These are phyloP conservation scores for slime mould (Dictyostelium discoideum) DNA, from an alignment of 78 protist species.

Conservation along the genomic window DNA sequence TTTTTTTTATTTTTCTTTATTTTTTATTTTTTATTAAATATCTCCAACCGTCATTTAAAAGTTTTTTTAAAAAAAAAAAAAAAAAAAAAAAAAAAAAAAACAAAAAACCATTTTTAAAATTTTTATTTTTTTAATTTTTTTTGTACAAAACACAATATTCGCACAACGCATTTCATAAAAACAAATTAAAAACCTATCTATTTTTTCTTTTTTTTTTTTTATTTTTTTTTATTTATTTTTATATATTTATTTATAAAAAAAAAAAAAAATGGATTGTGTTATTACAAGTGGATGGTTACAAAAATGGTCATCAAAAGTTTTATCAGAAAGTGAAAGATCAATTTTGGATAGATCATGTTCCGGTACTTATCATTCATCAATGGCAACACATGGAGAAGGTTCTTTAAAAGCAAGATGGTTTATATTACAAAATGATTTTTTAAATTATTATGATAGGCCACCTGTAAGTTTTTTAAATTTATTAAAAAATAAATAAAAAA, in stretches of 20 bases:
- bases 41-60: background rate
- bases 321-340: conserved; percentile 12
- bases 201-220: background rate
- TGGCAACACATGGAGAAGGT: conserved; percentile 25
- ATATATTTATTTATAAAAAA: background rate
- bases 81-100: too few relatives aligned
- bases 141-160: background rate
- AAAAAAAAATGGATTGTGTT: conserved; percentile 41
- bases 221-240: background rate
- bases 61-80: too few relatives aligned
- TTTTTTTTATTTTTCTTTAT: background rate
- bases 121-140: background rate
- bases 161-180: background rate
- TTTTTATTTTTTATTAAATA: background rate
- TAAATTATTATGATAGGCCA: conserved; percentile 59
- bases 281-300: conserved; percentile 59
- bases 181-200: background rate
- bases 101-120: too few relatives aligned
- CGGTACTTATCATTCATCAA: conserved; percentile 61
- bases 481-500: background rate
- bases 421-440: conserved; percentile 61
- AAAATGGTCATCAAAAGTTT: conserved; percentile 73
- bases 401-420: conserved; percentile 61
- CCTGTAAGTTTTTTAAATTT: conserved; percentile 37
- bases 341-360: conserved; percentile 64